Evolutionary conservation across 2,329 filamentous ascomycete species (phyloP), one percentile per base, ranked within the genome.

Genomic region (Claviceps sorghi): DNA sequence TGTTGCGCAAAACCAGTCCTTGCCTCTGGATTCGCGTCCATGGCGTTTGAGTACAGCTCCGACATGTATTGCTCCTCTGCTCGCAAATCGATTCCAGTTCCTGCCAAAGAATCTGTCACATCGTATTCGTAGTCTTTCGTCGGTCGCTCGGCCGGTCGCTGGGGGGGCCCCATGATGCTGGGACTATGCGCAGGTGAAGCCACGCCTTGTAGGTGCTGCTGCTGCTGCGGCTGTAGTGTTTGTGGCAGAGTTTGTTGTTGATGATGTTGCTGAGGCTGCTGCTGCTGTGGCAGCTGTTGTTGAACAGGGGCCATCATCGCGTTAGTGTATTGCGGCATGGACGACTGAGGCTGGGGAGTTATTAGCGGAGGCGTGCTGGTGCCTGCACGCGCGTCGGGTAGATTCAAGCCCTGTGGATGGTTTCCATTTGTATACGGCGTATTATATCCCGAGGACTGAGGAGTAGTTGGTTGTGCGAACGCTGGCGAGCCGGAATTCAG

Each of bases 51-150:
- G 62, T 82, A 84, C 53, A 81, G 73, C 54, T 80, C 82, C 45
- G 87, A 83, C 65, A 93, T 75, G 58, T 82, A 86, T 59, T 89
- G 86, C 62, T 94, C 88, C 66, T 95, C 90, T 57, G 88, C 88
- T 54, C 84, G 82, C 47, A 95, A 69, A 70, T 95, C 87, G 57
- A 96, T 88, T 49, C 88, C 89, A 17, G 88, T 91, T 19, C 86
- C 87, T 19, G 84, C 83, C 52, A 95, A 69, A 49, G 89, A 86
- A 69, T 96, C 90, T 58, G 84, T 87, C 46, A 90, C 77, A 61
- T 95, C 88, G 60, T 90, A 81, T 53, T 79, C 72, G 52, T 75
- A 73, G 52, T 77, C 75, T 57, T 82, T 88, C 13, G 77, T 75
- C 44, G 80, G 77, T 57, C 75, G 74, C 53, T 85, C 84, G 19